phyloP scores from a whole-genome alignment of 2,329 filamentous ascomycete species.

The Penicillium sp. region DNA sequence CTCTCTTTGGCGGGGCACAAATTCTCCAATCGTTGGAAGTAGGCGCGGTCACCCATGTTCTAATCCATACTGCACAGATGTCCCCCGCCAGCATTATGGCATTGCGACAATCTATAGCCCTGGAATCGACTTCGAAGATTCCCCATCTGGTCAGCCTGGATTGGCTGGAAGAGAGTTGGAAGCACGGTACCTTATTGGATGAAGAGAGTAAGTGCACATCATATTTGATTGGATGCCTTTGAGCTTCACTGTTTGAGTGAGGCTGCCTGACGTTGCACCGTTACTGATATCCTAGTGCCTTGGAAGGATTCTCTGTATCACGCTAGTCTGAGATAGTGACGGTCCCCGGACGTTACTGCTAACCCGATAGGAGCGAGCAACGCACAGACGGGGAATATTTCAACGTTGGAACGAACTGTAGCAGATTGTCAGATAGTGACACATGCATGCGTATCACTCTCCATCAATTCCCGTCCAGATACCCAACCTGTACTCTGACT shows the following conservation, averaged over 20 bases:
- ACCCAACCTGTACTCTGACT: too few species aligned
- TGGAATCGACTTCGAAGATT: slow-evolving; percentile 39
- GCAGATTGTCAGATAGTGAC: too few species aligned
- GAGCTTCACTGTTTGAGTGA: neutral
- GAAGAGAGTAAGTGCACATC: slow-evolving; percentile 56
- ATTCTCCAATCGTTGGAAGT: slow-evolving; percentile 50
- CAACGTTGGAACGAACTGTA: too few species aligned
- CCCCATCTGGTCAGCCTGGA: slow-evolving; percentile 62
- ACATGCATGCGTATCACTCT: too few species aligned
- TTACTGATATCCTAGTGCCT: neutral
- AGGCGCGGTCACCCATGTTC: slow-evolving; percentile 63
- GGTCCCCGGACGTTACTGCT: too few species aligned
- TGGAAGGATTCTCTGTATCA: too few species aligned
- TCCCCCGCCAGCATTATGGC: slow-evolving; percentile 37
- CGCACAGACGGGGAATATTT: too few species aligned
- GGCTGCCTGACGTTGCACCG: too few species aligned
- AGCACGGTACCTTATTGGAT: slow-evolving; percentile 68
- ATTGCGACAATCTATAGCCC: slow-evolving; percentile 27
- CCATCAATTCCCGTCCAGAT: too few species aligned
- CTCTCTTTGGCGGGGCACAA: slow-evolving; percentile 64
- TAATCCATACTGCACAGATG: slow-evolving; percentile 50
- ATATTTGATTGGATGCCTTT: neutral
- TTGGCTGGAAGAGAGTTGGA: slow-evolving; percentile 80
- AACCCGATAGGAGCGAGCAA: too few species aligned
- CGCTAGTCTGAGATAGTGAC: too few species aligned